Conservation (phyloP, 2,329 filamentous ascomycete genomes). For the Xylaria sp. region DNA sequence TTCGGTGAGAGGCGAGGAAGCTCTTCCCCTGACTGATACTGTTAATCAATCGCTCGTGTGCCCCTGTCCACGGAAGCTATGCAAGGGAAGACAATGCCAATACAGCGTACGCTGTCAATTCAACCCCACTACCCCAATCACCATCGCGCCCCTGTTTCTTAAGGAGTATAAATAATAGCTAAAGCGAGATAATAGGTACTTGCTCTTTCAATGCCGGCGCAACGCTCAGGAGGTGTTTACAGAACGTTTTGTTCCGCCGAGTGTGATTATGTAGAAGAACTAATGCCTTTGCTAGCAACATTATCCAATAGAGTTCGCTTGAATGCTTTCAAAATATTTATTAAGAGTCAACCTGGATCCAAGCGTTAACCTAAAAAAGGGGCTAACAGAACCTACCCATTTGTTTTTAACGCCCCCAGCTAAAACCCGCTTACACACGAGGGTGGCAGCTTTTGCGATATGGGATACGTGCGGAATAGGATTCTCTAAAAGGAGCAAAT, state of each 20-base stretch:
- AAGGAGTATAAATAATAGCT: conserved; percentile 1
- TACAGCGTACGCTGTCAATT: conserved; percentile 11
- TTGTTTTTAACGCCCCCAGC: conserved; percentile 24
- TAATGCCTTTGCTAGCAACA: conserved; percentile 7
- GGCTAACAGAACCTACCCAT: conserved; percentile 23
- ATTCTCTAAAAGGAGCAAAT: conserved; percentile 27
- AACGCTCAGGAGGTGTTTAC: not conserved
- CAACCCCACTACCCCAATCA: conserved; percentile 8
- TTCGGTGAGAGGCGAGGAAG: not conserved
- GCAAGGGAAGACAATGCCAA: conserved; percentile 6
- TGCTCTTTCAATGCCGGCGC: not conserved
- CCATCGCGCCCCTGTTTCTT: conserved; percentile 3
- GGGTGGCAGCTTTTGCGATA: conserved; percentile 32
- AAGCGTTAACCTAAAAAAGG: no score
- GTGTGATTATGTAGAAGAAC: not conserved
- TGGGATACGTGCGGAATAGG: conserved; percentile 17
- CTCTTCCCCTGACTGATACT: not conserved
- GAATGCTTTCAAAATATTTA: conserved; percentile 1
- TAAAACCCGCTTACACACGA: conserved; percentile 21
- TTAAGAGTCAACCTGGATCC: not conserved
- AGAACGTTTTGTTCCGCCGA: no score
- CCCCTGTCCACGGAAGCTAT: conserved; percentile 2
- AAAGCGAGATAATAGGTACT: conserved; percentile 10
- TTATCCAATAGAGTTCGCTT: conserved; percentile 8
- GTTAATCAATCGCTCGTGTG: no score